Percentiles rank a stretch among this genome's conserved stretches.
These are phyloP conservation scores for Citrus trifoliata DNA, from an alignment of 345 rosid genomes.

Conservation along the genomic window DNA sequence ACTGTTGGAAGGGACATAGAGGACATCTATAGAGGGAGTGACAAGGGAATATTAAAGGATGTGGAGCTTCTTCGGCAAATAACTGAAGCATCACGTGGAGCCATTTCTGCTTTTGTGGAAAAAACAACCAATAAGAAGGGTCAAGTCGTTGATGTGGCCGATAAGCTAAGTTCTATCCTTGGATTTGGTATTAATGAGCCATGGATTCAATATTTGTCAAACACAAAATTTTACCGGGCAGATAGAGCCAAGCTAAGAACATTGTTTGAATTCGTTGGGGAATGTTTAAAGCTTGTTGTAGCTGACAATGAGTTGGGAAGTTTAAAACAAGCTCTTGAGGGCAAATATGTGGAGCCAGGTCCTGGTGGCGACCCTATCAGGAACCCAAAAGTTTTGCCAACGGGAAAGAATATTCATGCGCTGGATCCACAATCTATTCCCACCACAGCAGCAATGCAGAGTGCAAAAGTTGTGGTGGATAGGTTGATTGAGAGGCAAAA, in stretches of 20 bases:
- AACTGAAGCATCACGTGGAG: constrained; percentile 93
- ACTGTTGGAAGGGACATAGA: constrained; percentile 80
- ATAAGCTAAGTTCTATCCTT: constrained; percentile 71
- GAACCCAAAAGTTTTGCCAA: constrained; percentile 95
- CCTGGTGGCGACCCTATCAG: constrained; percentile 99
- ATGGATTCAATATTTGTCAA: constrained; percentile 84
- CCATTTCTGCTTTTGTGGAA: constrained; percentile 75
- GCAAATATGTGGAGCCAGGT: constrained; percentile 93
- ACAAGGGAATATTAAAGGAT: constrained; percentile 85
- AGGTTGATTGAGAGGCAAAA: constrained; percentile 90
- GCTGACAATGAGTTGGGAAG: constrained; percentile 94
- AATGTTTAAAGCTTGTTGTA: constrained; percentile 83
- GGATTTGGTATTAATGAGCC: constrained; percentile 98
- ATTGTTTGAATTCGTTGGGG: constrained; percentile 77
- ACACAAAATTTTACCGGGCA: constrained; percentile 85
- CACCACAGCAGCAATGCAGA: constrained; percentile 94
- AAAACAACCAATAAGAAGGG: constrained; percentile 80
- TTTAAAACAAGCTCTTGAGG: constrained; percentile 91
- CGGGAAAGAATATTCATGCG: constrained; percentile 98
- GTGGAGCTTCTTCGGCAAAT: constrained; percentile 97
- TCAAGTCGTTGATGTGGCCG: constrained; percentile 77
- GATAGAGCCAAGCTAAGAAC: constrained; percentile 80
- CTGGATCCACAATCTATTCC: constrained; percentile 98
- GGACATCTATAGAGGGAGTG: constrained; percentile 80
- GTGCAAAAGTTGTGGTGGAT: constrained; percentile 89